Base-by-base conservation (phyloP, 805 yeast genomes). In the Starmerella apicola region DNA sequence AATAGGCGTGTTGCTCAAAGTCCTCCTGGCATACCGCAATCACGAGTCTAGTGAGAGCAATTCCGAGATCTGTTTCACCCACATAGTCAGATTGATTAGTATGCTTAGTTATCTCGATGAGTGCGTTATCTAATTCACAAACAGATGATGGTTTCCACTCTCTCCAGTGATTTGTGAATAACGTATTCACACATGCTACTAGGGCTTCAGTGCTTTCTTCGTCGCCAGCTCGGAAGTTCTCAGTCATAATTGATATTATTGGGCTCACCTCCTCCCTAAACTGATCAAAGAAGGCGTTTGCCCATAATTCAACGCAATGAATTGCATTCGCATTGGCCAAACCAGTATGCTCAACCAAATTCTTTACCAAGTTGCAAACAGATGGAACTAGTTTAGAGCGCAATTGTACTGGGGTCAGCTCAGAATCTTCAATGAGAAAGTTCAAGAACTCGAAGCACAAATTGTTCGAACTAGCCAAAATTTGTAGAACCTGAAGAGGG, bases 341-440 rank as follows among this genome's bases (percentile, higher is more conserved):
- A 18, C 19, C 25, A 17, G 15, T 23, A 10, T 22, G 29, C 23
- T 4, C 24, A 17, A 33, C 21, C 10, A 27, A 29, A 3, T 16
- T 37, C 25, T 5, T 17, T 9, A 42, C 43, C 17, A 45, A 24
- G 4, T 19, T 4, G 1, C 46, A 37, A 10, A 40, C 43, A 3
- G 19, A 29, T 3, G 48, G 42, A 16, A 43, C 45, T 13, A 51
- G 39, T 13, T 41, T 42, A 2, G 37, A 34, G 10, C 51, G 37
- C 31, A 50, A 35, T 3, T 32, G 37, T 16, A 38, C 37, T 4
- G 43, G 28, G 5, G 42, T 23, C 6, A 44, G 34, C 31, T 50
- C 50, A n/a, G 47, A 41, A 24, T 56, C 60, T 33, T 58, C 59
- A 8, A 58, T 37, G 17, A 60, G 38, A 25, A 50, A 45, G 32